Evolutionary conservation across 768 basidiomycete genomes (phyloP).

Genomic region (Agaricus sinodeliciosus): DNA sequence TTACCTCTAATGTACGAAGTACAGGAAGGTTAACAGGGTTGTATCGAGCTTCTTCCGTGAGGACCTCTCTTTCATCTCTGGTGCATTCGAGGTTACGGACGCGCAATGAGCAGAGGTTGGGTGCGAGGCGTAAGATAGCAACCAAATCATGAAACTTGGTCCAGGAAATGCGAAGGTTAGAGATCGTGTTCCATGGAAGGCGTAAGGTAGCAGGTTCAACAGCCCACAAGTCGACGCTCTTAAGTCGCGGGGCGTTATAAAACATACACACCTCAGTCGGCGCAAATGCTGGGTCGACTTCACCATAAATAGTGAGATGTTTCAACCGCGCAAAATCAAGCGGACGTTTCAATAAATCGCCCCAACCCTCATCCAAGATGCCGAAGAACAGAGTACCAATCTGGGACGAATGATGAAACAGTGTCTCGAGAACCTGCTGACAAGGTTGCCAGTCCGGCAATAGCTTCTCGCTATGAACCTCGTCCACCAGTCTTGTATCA

Average conservation of each 20-base stretch:
- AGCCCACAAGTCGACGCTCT: constrained; percentile 9
- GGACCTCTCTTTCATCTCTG: background rate
- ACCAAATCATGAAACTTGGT: constrained; percentile 1
- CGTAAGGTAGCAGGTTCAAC: constrained; percentile 5
- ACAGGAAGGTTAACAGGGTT: background rate
- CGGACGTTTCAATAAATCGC: constrained; percentile 7
- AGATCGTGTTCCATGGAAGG: constrained; percentile 1
- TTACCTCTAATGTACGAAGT: constrained; percentile 6
- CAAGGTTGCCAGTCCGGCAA: constrained; percentile 11
- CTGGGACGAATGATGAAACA: constrained; percentile 1
- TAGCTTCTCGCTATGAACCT: constrained; percentile 10
- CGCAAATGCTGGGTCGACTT: constrained; percentile 8
- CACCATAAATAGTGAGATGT: constrained; percentile 7
- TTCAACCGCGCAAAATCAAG: constrained; percentile 2
- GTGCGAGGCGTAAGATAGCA: background rate
- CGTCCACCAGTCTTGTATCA: constrained; percentile 9
- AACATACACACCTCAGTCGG: constrained; percentile 6
- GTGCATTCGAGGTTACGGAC: constrained; percentile 2
- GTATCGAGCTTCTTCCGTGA: background rate
- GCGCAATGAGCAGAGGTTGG: constrained; percentile 2
- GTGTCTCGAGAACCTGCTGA: constrained; percentile 1
- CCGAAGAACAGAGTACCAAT: constrained; percentile 9
- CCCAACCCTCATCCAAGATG: constrained; percentile 11
- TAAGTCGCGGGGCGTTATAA: constrained; percentile 1
- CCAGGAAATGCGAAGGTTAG: constrained; percentile 6